Evolutionary conservation across 345 rosid species (phyloP), one percentile per base, ranked within the genome.

Genomic region (Excoecaria cochinchinensis): DNA sequence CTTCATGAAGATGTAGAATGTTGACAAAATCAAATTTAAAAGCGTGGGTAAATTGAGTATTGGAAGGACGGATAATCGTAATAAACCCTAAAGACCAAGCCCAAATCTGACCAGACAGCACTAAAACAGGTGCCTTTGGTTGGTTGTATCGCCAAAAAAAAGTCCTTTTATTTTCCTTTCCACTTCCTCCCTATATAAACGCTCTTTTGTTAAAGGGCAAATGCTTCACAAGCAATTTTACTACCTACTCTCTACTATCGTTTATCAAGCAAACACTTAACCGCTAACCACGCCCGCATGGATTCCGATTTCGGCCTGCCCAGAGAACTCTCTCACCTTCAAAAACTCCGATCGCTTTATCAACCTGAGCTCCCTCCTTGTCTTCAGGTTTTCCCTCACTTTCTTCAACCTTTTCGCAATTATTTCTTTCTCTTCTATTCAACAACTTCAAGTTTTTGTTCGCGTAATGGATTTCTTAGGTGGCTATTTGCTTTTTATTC

Each of bases 281-380:
- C 2, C 31, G 2, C 31, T 31, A 57, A 4, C 14, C 6, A 17
- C 25, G 46, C 60, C 73, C 69, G 75, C 59, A 95, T 95, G 99
- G 97, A 95, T 78, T 95, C 99, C 46, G 99, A 95, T 89, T 95
- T 80, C 79, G 98, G 97, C 81, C 87, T 90, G 80, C 91, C 98
- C 80, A 80, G 97, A 78, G 93, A 93, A 79, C 98, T 95, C 77
- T 95, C 99, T 72, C 85, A 83, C 52, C 97, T 93, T 74, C 99
- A 93, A 74, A 85, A 90, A 67, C 89, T 82, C 74, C 91, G 99
- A 65, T 90, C 97, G 74, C 90, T 80, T 56, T 90, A 95, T 85
- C 91, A 85, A 0, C 97, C 98, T 2, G 89, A 84, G 52, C 89
- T 94, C 74, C 97, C 98, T 87, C 97, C 97, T 52, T 94, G 98